Conservation (phyloP, 2,329 filamentous ascomycete species). For the Pyrenophora seminiperda region DNA sequence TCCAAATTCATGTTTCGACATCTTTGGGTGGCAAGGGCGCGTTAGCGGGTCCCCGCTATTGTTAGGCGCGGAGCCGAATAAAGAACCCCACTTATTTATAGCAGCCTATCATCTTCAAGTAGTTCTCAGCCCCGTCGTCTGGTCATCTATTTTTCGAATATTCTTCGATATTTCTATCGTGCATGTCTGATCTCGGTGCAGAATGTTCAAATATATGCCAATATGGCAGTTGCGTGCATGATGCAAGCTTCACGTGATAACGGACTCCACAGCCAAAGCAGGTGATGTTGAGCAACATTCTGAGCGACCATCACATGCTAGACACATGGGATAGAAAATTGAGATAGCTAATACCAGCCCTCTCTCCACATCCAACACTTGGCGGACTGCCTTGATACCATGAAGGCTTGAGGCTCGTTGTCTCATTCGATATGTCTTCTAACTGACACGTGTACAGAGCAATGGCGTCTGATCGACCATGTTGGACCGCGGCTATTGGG, state of each 20-base stretch:
- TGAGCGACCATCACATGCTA: neutral
- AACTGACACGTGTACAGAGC: slow-evolving; percentile 27
- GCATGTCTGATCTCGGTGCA: slow-evolving; percentile 3
- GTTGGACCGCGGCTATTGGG: slow-evolving; percentile 23
- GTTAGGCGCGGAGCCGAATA: slow-evolving; percentile 26
- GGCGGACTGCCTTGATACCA: slow-evolving; percentile 17
- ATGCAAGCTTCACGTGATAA: slow-evolving; percentile 9
- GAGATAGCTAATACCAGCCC: neutral
- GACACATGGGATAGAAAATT: neutral
- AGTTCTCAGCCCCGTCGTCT: slow-evolving; percentile 13
- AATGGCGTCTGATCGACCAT: slow-evolving; percentile 13
- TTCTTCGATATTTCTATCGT: slow-evolving; percentile 11
- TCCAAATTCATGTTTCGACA: slow-evolving; percentile 12
- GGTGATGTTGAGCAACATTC: neutral
- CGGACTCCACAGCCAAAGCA: neutral
- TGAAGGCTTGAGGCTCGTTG: slow-evolving; percentile 12
- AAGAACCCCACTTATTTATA: slow-evolving; percentile 17
- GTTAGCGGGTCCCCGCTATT: slow-evolving; percentile 19
- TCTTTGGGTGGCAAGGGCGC: slow-evolving; percentile 13
- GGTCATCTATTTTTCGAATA: slow-evolving; percentile 13
- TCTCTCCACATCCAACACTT: slow-evolving; percentile 11
- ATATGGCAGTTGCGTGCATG: slow-evolving; percentile 5
- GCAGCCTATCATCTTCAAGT: slow-evolving; percentile 12
- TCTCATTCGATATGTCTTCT: slow-evolving; percentile 14
- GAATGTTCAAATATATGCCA: neutral